Conservation (phyloP, 345 rosid genomes). For the Lagerstroemia speciosa region DNA sequence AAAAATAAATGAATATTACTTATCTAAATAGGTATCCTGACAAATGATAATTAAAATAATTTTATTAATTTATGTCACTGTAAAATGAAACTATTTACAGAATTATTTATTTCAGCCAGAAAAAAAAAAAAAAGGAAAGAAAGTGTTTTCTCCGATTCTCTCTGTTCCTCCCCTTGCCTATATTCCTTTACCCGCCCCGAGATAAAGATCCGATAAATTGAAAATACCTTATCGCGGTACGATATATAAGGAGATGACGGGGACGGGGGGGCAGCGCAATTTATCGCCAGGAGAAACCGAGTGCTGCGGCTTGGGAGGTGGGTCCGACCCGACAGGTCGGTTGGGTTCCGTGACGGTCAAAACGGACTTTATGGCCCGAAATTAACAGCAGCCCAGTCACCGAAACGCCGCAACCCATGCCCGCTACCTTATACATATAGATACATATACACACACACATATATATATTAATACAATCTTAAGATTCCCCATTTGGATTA, state of each 20-base stretch:
- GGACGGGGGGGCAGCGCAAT: not conserved
- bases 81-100: too few relatives aligned
- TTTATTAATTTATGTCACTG: too few relatives aligned
- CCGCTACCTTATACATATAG: not conserved
- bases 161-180: too few relatives aligned
- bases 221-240: not conserved
- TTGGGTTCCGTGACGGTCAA: conserved; percentile 12
- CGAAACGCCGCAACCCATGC: conserved; percentile 45
- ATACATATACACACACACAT: not conserved
- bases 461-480: not conserved
- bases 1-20: too few relatives aligned
- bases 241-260: not conserved
- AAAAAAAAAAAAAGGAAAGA: too few relatives aligned
- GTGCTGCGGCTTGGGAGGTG: conserved; percentile 2
- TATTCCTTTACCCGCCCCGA: not conserved
- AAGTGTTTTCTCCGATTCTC: too few relatives aligned
- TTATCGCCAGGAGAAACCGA: not conserved
- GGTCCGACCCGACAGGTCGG: conserved; percentile 14
- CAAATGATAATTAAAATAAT: too few relatives aligned
- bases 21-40: too few relatives aligned
- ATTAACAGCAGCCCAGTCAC: conserved; percentile 20
- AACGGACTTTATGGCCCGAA: conserved; percentile 14
- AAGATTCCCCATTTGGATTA: too few relatives aligned
- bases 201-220: not conserved
- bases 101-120: too few relatives aligned